Conservation (phyloP, 2,329 filamentous ascomycete species). For the Aspergillus sp. region DNA sequence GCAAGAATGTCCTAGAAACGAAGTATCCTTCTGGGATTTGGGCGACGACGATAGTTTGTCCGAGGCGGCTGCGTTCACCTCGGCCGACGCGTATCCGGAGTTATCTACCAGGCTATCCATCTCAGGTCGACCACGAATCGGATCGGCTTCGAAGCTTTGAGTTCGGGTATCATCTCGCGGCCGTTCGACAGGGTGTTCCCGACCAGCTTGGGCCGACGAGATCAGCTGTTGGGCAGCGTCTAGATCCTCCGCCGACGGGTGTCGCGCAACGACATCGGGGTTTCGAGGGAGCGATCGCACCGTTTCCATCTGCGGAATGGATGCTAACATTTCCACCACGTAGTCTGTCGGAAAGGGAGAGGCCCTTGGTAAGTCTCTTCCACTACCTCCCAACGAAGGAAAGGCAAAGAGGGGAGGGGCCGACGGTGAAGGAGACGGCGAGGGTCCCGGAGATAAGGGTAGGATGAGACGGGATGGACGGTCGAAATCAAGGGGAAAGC, state of each 20-base stretch:
- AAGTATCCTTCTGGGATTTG: constrained; percentile 37
- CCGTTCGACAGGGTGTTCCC: constrained; percentile 34
- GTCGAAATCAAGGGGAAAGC: constrained; percentile 17
- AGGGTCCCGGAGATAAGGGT: constrained; percentile 10
- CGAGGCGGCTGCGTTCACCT: constrained; percentile 16
- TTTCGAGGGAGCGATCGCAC: constrained; percentile 32
- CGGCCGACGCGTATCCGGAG: constrained; percentile 17
- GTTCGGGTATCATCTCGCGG: constrained; percentile 20
- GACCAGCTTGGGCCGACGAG: constrained; percentile 46
- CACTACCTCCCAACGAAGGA: constrained; percentile 2
- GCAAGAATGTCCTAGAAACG: constrained; percentile 43
- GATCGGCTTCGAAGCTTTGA: constrained; percentile 18
- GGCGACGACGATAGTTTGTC: constrained; percentile 34
- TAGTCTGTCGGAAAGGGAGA: constrained; percentile 1
- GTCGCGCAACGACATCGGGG: constrained; percentile 35
- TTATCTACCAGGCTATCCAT: constrained; percentile 9
- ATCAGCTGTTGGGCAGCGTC: constrained; percentile 50
- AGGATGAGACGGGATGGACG: constrained; percentile 13
- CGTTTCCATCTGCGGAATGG: constrained; percentile 38
- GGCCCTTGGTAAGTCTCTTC: not conserved
- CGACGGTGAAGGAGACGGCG: not conserved
- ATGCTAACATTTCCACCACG: constrained; percentile 35
- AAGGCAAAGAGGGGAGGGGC: constrained; percentile 10
- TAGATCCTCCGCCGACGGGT: constrained; percentile 48
- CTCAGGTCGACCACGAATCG: constrained; percentile 13